Evolutionary conservation across 306 rosid genomes (phyloP).

Genomic region (Trifolium pratense): DNA sequence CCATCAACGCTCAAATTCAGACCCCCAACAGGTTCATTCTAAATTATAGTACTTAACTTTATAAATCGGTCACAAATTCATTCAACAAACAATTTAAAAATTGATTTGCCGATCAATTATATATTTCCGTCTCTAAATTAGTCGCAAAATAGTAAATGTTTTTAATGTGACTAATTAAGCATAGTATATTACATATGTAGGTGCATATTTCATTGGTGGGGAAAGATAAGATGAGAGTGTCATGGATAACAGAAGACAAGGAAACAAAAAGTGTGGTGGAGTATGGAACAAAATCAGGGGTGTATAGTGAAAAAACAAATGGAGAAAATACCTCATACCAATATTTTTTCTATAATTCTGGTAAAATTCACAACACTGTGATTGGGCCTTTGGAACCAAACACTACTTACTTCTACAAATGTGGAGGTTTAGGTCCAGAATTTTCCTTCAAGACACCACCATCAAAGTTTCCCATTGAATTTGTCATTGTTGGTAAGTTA

Average conservation of each 20-base stretch:
- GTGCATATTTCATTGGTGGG: conserved; percentile 81
- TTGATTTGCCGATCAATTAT: not conserved
- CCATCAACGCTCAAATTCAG: conserved; percentile 43
- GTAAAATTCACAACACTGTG: conserved; percentile 43
- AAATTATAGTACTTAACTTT: not conserved
- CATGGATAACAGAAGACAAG: conserved; percentile 67
- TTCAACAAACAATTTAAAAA: not conserved
- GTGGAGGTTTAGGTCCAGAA: conserved; percentile 55
- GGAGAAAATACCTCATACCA: conserved; percentile 41
- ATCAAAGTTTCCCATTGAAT: conserved; percentile 57
- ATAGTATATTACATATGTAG: conserved; percentile 30
- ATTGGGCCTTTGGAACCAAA: conserved; percentile 47
- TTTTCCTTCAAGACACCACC: conserved; percentile 75
- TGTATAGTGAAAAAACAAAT: conserved; percentile 26
- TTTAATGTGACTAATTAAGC: not conserved
- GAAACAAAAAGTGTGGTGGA: conserved; percentile 45
- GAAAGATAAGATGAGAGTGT: conserved; percentile 62
- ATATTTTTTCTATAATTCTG: conserved; percentile 48
- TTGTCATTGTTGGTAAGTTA: conserved; percentile 69
- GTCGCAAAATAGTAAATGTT: not conserved
- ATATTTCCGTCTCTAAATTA: too few species aligned
- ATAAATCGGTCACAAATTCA: not conserved
- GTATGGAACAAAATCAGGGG: conserved; percentile 48
- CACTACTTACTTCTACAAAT: conserved; percentile 50
- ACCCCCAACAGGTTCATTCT: conserved; percentile 54